Conservation (phyloP, 1,284 basidiomycete genomes). For the Quambalaria eucalypti region DNA sequence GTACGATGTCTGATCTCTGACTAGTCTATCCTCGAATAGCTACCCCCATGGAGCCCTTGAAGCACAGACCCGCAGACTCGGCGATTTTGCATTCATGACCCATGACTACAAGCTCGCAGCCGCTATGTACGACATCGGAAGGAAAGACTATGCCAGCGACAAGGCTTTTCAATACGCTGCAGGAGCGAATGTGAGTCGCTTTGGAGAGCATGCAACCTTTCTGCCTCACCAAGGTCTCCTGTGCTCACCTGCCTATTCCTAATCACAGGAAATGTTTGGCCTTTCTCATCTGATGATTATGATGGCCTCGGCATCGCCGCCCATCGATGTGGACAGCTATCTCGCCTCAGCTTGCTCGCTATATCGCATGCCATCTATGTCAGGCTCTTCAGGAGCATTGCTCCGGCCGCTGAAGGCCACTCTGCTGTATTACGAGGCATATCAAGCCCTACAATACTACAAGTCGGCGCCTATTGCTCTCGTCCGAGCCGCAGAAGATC, state of each 20-base stretch:
- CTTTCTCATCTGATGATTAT: slow-evolving; percentile 31
- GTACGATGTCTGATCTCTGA: no score
- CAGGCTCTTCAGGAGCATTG: slow-evolving; percentile 6
- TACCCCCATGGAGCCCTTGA: slow-evolving; percentile 51
- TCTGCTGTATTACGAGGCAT: slow-evolving; percentile 36
- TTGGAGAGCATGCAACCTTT: background rate
- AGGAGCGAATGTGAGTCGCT: slow-evolving; percentile 29
- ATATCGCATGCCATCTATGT: background rate
- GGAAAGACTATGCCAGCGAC: slow-evolving; percentile 49
- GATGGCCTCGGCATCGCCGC: slow-evolving; percentile 13
- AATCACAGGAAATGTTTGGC: slow-evolving; percentile 34
- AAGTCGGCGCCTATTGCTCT: slow-evolving; percentile 23
- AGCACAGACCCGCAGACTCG: slow-evolving; percentile 59
- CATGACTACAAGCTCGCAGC: slow-evolving; percentile 80
- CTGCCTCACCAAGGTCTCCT: background rate
- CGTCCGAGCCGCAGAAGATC: slow-evolving; percentile 18
- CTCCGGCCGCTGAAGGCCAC: slow-evolving; percentile 24
- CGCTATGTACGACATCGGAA: slow-evolving; percentile 71
- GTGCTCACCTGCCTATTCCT: background rate
- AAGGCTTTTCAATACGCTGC: slow-evolving; percentile 33
- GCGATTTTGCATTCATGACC: slow-evolving; percentile 87
- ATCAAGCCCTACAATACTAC: slow-evolving; percentile 17
- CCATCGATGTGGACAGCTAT: slow-evolving; percentile 31
- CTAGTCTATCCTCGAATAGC: no score
- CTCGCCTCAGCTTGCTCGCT: slow-evolving; percentile 20